phyloP scores from a whole-genome alignment of 805 yeast species.

The Candida easanensis region DNA sequence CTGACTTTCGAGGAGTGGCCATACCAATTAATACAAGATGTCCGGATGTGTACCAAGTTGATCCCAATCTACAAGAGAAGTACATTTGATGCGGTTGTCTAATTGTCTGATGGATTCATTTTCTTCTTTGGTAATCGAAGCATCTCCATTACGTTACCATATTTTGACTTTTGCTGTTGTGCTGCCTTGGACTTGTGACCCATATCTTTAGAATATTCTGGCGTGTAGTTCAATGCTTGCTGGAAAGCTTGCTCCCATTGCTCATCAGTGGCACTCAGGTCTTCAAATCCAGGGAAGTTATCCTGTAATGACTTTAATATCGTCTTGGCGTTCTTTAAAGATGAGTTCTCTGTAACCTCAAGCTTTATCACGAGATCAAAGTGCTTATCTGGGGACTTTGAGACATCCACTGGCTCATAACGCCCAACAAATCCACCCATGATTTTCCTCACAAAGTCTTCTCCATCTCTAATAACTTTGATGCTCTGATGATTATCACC shows the following conservation, averaged over 20 bases:
- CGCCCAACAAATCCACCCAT: conserved; percentile 71
- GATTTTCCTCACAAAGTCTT: conserved; percentile 50
- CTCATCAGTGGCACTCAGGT: background rate
- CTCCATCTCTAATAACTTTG: conserved; percentile 45
- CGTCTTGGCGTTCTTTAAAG: background rate
- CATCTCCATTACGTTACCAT: background rate
- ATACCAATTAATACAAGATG: too few species aligned
- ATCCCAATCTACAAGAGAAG: too few species aligned
- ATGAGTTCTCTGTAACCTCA: background rate
- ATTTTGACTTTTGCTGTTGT: background rate
- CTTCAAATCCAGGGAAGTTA: background rate
- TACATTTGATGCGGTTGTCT: background rate
- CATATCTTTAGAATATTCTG: background rate
- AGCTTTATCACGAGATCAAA: background rate
- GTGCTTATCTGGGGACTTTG: background rate
- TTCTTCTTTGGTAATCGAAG: background rate
- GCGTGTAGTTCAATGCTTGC: background rate
- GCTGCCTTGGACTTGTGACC: background rate
- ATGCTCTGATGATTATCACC: conserved; percentile 90
- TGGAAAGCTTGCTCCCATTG: background rate
- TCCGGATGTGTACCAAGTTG: too few species aligned
- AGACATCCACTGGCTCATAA: conserved; percentile 45
- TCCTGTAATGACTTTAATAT: background rate
- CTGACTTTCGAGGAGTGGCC: too few species aligned
- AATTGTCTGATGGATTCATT: background rate